Evolutionary conservation across 148 eudicot species (phyloP).

Genomic region (Cornus florida): DNA sequence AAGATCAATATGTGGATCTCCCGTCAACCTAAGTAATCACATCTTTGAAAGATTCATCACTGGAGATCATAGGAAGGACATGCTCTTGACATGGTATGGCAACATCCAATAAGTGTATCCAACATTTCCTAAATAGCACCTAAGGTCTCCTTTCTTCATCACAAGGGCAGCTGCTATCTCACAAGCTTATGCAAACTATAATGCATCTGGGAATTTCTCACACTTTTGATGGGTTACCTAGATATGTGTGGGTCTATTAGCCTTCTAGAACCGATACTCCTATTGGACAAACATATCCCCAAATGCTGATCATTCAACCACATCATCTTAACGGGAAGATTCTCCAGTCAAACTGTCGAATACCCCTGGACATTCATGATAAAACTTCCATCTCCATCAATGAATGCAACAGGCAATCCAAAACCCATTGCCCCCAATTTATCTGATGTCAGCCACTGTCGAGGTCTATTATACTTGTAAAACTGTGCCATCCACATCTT

Average conservation of each 20-base stretch:
- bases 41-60: too few species aligned
- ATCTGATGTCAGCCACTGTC: slow-evolving; percentile 27
- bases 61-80: too few species aligned
- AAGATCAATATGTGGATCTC: slow-evolving; percentile 46
- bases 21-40: slow-evolving; percentile 40
- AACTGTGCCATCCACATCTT: slow-evolving; percentile 90
- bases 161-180: too few species aligned
- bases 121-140: too few species aligned
- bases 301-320: slow-evolving; percentile 82
- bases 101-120: too few species aligned
- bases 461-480: slow-evolving; percentile 61
- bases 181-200: too few species aligned
- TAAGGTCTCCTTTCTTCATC: too few species aligned
- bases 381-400: slow-evolving; percentile 90
- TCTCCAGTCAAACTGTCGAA: slow-evolving; percentile 68
- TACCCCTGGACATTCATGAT: slow-evolving; percentile 88
- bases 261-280: slow-evolving; percentile 28
- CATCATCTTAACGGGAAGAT: slow-evolving; percentile 78
- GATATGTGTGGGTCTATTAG: too few species aligned
- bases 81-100: too few species aligned
- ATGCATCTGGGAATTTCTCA: too few species aligned
- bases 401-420: slow-evolving; percentile 5
- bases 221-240: too few species aligned
- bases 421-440: too few species aligned
- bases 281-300: slow-evolving; percentile 86